Evolutionary conservation across 805 yeast genomes (phyloP), one percentile per base, ranked within the genome.

Genomic region (Ogataea ramenticola): DNA sequence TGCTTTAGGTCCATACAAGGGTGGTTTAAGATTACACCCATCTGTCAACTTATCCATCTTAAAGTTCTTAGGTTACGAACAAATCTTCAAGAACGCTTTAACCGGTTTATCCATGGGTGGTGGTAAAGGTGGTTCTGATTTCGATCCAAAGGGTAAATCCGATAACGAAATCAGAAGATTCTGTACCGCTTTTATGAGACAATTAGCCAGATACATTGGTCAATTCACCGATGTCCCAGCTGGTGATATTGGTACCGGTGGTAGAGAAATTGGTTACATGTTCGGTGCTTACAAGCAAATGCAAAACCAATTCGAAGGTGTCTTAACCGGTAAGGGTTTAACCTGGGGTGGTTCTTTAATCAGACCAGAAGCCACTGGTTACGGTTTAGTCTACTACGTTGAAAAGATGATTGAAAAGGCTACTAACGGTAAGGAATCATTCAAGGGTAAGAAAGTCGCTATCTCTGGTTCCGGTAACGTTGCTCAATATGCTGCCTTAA

Each of bases 301-400:
- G 80, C 83, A 78, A 71, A 91, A 91, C 82, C 75, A 81, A 64
- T 91, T 89, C 83, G 91, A 91, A 68, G 98, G 98, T 78, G 95
- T 91, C 43, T 77, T 91, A 59, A 91, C 99, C 65, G 99, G 99
- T 71, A 91, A 91, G 77, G 97, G 97, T 62, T 77, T 90, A 63
- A 73, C 84, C 66, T 93, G 97, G 96, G 99, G 99, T 79, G 99
- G 98, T 62, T 91, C 98, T 60, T 77, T 91, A 67, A 90, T 91
- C 72, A 86, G 99, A 73, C 96, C 98, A 54, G 99, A 91, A 80
- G 99, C 99, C 54, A 91, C 99, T 51, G 99, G 99, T 70, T 91
- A 82, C 77, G 99, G 99, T 73, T 74, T 86, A 48, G 91, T 91
- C 53, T 91, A 91, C 82, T 91, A 86, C 76, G 95, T 90, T 54